A percentile compares a stretch with the other conserved stretches of the same genome.
These are phyloP conservation scores for Arthrobotrys sphaeroides DNA, from an alignment of 2,329 filamentous ascomycete species.

Conservation along the genomic window DNA sequence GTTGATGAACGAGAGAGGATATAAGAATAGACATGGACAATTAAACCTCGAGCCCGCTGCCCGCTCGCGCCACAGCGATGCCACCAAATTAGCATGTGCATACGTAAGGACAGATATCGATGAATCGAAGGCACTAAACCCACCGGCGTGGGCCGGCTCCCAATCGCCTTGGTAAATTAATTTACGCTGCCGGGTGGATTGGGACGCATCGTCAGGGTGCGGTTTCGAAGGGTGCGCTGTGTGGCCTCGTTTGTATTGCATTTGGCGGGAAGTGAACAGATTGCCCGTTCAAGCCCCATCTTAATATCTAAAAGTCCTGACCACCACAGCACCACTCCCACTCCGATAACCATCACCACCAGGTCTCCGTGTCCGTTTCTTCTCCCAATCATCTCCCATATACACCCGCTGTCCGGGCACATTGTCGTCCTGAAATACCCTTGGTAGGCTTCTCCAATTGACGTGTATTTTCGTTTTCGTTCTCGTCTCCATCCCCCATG, in stretches of 20 bases:
- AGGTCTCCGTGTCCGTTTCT: neutral
- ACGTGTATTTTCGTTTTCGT: conserved; percentile 22
- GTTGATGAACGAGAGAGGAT: neutral
- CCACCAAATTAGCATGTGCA: conserved; percentile 38
- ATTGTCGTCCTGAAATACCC: neutral
- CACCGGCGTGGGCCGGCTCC: neutral
- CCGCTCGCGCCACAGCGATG: conserved; percentile 28
- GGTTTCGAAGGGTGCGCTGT: conserved; percentile 18
- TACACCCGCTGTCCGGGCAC: conserved; percentile 12
- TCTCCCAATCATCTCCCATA: neutral
- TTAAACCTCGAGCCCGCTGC: neutral
- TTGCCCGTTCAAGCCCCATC: conserved; percentile 53
- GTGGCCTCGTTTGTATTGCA: conserved; percentile 21
- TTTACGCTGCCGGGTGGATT: conserved; percentile 12
- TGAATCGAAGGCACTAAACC: neutral
- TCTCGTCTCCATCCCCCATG: neutral
- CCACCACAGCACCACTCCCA: conserved; percentile 34
- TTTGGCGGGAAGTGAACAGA: conserved; percentile 52
- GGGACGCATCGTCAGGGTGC: conserved; percentile 35
- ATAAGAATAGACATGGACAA: conserved; percentile 16
- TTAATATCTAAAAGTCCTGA: conserved; percentile 53
- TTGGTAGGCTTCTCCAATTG: conserved; percentile 42
- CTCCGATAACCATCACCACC: conserved; percentile 20
- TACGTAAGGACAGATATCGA: conserved; percentile 51
- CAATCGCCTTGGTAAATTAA: neutral